Evolutionary conservation across 1,284 basidiomycete genomes (phyloP).

Genomic region (Apiotrichum gracile): DNA sequence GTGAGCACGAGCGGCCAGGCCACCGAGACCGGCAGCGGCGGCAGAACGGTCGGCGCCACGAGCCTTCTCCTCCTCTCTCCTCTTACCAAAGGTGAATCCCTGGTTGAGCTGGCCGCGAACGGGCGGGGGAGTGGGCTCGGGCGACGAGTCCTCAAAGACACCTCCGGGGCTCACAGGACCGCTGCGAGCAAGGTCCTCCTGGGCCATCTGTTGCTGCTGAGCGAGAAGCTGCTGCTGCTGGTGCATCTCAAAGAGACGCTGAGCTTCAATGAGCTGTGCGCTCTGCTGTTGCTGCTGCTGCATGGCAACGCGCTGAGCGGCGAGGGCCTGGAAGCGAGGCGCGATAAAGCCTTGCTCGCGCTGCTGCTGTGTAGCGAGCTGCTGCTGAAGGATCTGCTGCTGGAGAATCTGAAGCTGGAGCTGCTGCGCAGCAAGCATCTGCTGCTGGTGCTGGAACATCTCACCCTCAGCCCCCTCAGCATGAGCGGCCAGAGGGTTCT

Average conservation of each 20-base stretch:
- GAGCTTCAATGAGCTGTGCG: conserved; percentile 35
- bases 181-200: conserved; percentile 19
- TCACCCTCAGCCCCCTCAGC: conserved; percentile 23
- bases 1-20: conserved; percentile 47
- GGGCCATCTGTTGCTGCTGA: conserved; percentile 24
- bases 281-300: conserved; percentile 53
- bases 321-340: conserved; percentile 77
- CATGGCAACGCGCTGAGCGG: conserved; percentile 54
- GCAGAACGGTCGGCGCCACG: conserved; percentile 30
- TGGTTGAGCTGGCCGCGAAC: conserved; percentile 80
- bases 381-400: conserved; percentile 36
- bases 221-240: conserved; percentile 28
- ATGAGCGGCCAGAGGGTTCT: conserved; percentile 6
- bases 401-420: conserved; percentile 42
- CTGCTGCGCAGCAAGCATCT: conserved; percentile 38
- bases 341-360: conserved; percentile 59
- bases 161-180: conserved; percentile 26
- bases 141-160: conserved; percentile 44
- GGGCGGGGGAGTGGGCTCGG: conserved; percentile 23
- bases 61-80: conserved; percentile 17
- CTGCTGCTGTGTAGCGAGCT: conserved; percentile 24
- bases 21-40: conserved; percentile 39
- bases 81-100: conserved; percentile 75
- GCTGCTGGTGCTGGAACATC: conserved; percentile 36
- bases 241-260: conserved; percentile 36